Conservation (phyloP, 805 yeast genomes). For the Candida patagonica region DNA sequence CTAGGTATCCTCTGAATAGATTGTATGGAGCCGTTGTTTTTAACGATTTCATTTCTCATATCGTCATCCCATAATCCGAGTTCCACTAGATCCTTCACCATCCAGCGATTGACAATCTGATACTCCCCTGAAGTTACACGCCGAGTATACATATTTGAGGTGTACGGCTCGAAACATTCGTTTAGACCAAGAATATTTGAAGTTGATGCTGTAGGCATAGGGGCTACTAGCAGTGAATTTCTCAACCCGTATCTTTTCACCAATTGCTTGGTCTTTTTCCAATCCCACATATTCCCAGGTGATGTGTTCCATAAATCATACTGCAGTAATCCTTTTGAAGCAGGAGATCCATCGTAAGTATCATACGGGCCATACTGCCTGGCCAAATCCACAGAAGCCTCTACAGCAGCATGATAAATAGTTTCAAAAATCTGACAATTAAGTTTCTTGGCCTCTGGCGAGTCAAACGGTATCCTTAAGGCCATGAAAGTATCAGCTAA, state of each 20-base stretch:
- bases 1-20: constrained; percentile 62
- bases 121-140: constrained; percentile 90
- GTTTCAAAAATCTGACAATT: constrained; percentile 90
- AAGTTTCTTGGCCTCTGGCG: constrained; percentile 62
- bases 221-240: constrained; percentile 70
- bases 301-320: constrained; percentile 78
- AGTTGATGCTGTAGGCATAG: constrained; percentile 98
- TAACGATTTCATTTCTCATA: constrained; percentile 67
- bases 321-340: constrained; percentile 76
- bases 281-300: constrained; percentile 80
- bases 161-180: constrained; percentile 94
- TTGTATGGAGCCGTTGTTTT: constrained; percentile 81
- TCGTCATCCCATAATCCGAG: constrained; percentile 76
- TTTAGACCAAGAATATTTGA: constrained; percentile 90
- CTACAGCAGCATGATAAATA: constrained; percentile 87
- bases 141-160: constrained; percentile 85
- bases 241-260: constrained; percentile 62
- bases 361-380: constrained; percentile 57
- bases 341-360: constrained; percentile 77
- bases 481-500: constrained; percentile 81
- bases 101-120: constrained; percentile 83
- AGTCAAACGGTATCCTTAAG: constrained; percentile 79
- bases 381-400: constrained; percentile 80
- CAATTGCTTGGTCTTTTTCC: constrained; percentile 61
- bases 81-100: constrained; percentile 71